Conservation (phyloP, 2,329 filamentous ascomycete species). For the Aureobasidium lini region DNA sequence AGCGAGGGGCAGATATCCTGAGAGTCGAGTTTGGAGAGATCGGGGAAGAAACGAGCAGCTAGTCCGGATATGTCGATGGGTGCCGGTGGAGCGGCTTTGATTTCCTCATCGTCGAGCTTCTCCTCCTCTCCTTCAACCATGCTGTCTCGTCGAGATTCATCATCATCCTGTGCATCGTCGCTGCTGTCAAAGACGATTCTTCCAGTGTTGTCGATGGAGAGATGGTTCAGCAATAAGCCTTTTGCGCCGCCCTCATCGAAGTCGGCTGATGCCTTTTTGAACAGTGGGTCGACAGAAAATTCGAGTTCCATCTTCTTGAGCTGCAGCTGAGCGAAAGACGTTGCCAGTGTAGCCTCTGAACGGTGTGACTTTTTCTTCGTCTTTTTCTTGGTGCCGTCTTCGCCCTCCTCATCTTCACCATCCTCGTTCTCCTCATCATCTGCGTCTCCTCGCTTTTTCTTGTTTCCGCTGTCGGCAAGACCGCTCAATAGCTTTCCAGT, state of each 20-base stretch:
- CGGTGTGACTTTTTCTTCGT: slow-evolving; percentile 68
- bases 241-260: slow-evolving; percentile 98
- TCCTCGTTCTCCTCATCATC: slow-evolving; percentile 52
- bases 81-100: slow-evolving; percentile 45
- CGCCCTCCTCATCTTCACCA: slow-evolving; percentile 54
- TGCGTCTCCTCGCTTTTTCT: slow-evolving; percentile 45
- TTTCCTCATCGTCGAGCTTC: slow-evolving; percentile 32
- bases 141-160: slow-evolving; percentile 28
- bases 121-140: slow-evolving; percentile 37
- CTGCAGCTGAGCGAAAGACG: slow-evolving; percentile 79
- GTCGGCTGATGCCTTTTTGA: slow-evolving; percentile 97
- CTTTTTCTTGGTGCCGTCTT: slow-evolving; percentile 47
- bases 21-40: slow-evolving; percentile 66
- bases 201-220: slow-evolving; percentile 88
- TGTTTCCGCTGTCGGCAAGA: slow-evolving; percentile 73
- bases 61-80: slow-evolving; percentile 74
- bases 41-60: slow-evolving; percentile 76
- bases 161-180: slow-evolving; percentile 62
- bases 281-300: slow-evolving; percentile 93
- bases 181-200: slow-evolving; percentile 98
- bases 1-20: slow-evolving; percentile 93
- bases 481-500: slow-evolving; percentile 92
- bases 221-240: slow-evolving; percentile 85
- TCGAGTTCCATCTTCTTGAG: slow-evolving; percentile 97
- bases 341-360: slow-evolving; percentile 86